Conservation (phyloP, 2,329 filamentous ascomycete genomes). For the Botrytis medusae region DNA sequence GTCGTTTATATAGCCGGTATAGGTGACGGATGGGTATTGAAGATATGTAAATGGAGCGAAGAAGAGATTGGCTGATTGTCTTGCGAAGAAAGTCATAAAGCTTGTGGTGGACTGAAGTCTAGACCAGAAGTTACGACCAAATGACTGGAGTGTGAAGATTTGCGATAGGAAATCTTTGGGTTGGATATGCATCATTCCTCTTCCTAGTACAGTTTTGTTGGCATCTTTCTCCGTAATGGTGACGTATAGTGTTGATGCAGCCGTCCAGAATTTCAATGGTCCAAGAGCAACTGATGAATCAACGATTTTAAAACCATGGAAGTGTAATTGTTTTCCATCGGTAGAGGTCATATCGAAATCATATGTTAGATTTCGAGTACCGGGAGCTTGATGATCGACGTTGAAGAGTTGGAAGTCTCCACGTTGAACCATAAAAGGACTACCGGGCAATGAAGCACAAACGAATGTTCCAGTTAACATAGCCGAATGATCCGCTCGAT, state of each 20-base stretch:
- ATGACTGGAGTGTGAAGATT: conserved; percentile 53
- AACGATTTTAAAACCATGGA: conserved; percentile 63
- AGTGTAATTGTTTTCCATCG: conserved; percentile 53
- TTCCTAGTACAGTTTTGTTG: conserved; percentile 48
- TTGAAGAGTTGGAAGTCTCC: conserved; percentile 60
- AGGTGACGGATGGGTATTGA: conserved; percentile 53
- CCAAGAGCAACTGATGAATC: conserved; percentile 59
- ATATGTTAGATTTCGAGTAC: conserved; percentile 60
- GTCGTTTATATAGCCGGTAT: conserved; percentile 54
- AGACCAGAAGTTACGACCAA: conserved; percentile 48
- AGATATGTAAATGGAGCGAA: conserved; percentile 55
- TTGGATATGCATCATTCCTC: conserved; percentile 59
- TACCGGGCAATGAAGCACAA: conserved; percentile 54
- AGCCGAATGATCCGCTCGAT: conserved; percentile 50
- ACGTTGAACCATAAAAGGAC: conserved; percentile 59
- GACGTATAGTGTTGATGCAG: conserved; percentile 62
- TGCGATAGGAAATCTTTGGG: conserved; percentile 55
- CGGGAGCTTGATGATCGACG: conserved; percentile 52
- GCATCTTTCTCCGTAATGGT: conserved; percentile 48
- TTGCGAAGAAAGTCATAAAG: conserved; percentile 57
- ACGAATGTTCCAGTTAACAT: conserved; percentile 60
- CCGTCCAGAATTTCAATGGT: conserved; percentile 57
- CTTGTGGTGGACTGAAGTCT: conserved; percentile 48
- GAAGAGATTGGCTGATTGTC: conserved; percentile 53
- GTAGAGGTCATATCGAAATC: conserved; percentile 60